A percentile compares a stretch with the other conserved stretches of the same genome.
Conservation (phyloP, 768 basidiomycete genomes). For the Lentinula sp. region DNA sequence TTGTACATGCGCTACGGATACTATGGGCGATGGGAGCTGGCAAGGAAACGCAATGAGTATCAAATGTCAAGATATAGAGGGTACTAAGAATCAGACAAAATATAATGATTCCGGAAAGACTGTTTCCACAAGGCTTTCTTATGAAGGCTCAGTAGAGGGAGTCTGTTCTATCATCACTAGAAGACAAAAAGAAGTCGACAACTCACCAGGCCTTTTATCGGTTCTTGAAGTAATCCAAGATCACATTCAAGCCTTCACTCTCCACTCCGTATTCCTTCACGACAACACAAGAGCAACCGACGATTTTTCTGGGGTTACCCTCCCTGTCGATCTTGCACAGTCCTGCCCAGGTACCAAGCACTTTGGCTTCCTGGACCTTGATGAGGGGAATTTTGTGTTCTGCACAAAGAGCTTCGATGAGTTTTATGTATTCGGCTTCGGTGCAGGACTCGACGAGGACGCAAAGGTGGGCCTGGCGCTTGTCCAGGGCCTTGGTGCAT, state of each 20-base stretch:
- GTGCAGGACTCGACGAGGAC: slow-evolving; percentile 99
- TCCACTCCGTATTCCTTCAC: slow-evolving; percentile 97
- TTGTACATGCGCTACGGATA: not conserved
- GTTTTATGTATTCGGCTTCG: slow-evolving; percentile 99
- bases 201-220: slow-evolving; percentile 41
- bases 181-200: slow-evolving; percentile 10
- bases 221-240: slow-evolving; percentile 96
- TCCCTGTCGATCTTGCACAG: slow-evolving; percentile 99
- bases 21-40: not conserved
- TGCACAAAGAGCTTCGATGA: slow-evolving; percentile 98
- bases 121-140: slow-evolving; percentile 53
- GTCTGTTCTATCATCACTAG: slow-evolving; percentile 79
- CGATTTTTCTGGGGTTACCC: slow-evolving; percentile 96
- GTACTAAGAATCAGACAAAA: slow-evolving; percentile 9
- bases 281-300: slow-evolving; percentile 90
- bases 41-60: not conserved
- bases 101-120: slow-evolving; percentile 89
- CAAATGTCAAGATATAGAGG: no score
- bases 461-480: slow-evolving; percentile 96
- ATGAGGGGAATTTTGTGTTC: slow-evolving; percentile 99
- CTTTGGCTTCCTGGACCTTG: slow-evolving; percentile 98
- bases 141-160: slow-evolving; percentile 79
- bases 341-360: slow-evolving; percentile 97
- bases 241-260: slow-evolving; percentile 90
- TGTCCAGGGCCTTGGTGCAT: slow-evolving; percentile 97